Conservation (phyloP, 495 filamentous ascomycete species). For the Saxispiralis lemnorum region DNA sequence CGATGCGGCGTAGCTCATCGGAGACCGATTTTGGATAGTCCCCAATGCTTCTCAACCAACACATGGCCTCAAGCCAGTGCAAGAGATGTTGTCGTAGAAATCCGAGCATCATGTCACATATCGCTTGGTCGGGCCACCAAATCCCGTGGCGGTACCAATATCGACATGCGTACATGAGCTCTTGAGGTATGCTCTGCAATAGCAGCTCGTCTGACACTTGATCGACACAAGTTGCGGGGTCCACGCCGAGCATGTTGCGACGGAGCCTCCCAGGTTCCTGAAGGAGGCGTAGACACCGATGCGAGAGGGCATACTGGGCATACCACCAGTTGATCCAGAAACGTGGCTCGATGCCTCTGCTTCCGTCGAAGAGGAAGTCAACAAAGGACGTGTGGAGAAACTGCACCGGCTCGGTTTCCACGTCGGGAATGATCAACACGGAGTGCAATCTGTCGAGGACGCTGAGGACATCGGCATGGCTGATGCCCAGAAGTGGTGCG, state of each 20-base stretch:
- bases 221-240: conserved; percentile 16
- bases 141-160: neutral
- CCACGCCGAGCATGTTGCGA: conserved; percentile 23
- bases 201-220: no score
- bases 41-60: neutral
- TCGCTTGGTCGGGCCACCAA: neutral
- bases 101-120: neutral
- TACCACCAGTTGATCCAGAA: conserved; percentile 28
- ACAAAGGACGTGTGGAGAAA: conserved; percentile 33
- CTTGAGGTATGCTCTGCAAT: neutral
- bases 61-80: conserved; percentile 1
- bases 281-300: conserved; percentile 24
- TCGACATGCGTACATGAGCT: conserved; percentile 13
- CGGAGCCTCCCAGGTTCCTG: conserved; percentile 8
- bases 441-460: conserved; percentile 19
- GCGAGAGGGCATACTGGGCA: conserved; percentile 21
- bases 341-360: conserved; percentile 15
- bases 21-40: no score
- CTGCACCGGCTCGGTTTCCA: conserved; percentile 18
- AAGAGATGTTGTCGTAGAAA: neutral
- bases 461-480: neutral
- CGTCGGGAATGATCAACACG: conserved; percentile 23
- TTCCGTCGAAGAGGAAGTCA: conserved; percentile 30
- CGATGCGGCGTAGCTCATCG: no score
- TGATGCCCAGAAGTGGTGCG: neutral